Conservation (phyloP, 306 rosid species). For the Inga laurina region DNA sequence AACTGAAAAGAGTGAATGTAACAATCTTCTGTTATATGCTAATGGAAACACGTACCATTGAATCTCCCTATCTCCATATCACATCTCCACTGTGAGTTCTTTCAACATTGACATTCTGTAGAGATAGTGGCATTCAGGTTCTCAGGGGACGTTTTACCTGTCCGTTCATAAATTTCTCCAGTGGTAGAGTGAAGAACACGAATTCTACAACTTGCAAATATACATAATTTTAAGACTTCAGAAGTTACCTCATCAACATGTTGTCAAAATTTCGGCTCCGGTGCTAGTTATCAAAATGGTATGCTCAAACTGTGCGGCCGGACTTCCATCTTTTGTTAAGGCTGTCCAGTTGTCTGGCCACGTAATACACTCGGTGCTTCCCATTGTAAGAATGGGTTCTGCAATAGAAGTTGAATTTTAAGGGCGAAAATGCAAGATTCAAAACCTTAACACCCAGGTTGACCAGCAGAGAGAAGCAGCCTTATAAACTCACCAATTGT, state of each 20-base stretch:
- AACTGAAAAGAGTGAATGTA: not conserved
- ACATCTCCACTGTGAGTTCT: not conserved
- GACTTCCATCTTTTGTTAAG: slow-evolving; percentile 73
- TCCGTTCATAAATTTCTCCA: not conserved
- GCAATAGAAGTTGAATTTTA: slow-evolving; percentile 33
- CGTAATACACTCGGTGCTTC: slow-evolving; percentile 70
- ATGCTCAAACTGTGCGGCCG: slow-evolving; percentile 94
- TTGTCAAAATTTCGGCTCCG: slow-evolving; percentile 89
- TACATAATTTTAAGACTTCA: not conserved
- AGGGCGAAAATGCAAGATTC: slow-evolving; percentile 23
- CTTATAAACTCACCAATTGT: slow-evolving; percentile 76
- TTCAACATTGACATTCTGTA: not conserved
- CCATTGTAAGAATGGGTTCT: slow-evolving; percentile 94
- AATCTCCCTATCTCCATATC: not conserved
- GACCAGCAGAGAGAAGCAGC: not conserved
- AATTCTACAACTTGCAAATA: not conserved
- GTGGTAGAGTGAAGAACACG: not conserved
- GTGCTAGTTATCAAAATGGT: slow-evolving; percentile 82
- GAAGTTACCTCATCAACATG: slow-evolving; percentile 39
- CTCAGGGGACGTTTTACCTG: not conserved
- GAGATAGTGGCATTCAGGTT: not conserved
- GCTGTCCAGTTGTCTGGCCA: slow-evolving; percentile 98
- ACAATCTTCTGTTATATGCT: not conserved
- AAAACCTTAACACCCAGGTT: slow-evolving; percentile 5
- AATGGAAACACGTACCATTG: not conserved